Conservation (phyloP, 805 yeast genomes). For the Diddensiella transvaalensis region DNA sequence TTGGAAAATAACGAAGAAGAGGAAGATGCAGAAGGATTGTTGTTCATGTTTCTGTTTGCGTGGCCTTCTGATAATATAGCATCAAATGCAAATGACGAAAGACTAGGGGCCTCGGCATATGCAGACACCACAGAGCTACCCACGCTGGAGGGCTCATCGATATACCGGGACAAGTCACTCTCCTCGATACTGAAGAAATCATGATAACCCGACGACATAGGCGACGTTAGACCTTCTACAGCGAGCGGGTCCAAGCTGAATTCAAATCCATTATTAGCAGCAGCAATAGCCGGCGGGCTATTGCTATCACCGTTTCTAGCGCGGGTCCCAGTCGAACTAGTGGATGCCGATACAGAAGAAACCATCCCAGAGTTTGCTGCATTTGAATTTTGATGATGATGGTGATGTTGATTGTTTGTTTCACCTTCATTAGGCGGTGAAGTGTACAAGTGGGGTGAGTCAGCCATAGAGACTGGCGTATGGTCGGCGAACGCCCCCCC, state of each 20-base stretch:
- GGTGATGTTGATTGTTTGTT: neutral
- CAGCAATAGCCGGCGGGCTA: neutral
- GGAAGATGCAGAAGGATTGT: too few species aligned
- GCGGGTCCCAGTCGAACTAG: neutral
- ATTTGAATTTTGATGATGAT: neutral
- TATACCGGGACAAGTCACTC: neutral
- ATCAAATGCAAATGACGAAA: constrained; percentile 1
- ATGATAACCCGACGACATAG: constrained; percentile 13
- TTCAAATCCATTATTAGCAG: constrained; percentile 25
- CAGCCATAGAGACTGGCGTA: constrained; percentile 8
- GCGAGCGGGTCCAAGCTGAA: constrained; percentile 48
- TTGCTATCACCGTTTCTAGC: neutral
- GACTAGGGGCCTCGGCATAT: neutral
- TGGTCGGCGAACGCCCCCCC: constrained; percentile 4
- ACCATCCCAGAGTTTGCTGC: neutral
- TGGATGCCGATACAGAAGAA: neutral
- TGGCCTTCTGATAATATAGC: neutral
- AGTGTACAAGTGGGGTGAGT: constrained; percentile 6
- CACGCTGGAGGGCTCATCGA: neutral
- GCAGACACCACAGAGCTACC: constrained; percentile 1
- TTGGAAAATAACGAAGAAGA: too few species aligned
- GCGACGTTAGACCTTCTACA: constrained; percentile 41
- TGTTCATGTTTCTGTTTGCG: constrained; percentile 6
- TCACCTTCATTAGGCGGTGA: neutral
- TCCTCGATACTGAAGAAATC: constrained; percentile 15